Conservation (phyloP, 306 rosid genomes). For the Prunus kanzakura region DNA sequence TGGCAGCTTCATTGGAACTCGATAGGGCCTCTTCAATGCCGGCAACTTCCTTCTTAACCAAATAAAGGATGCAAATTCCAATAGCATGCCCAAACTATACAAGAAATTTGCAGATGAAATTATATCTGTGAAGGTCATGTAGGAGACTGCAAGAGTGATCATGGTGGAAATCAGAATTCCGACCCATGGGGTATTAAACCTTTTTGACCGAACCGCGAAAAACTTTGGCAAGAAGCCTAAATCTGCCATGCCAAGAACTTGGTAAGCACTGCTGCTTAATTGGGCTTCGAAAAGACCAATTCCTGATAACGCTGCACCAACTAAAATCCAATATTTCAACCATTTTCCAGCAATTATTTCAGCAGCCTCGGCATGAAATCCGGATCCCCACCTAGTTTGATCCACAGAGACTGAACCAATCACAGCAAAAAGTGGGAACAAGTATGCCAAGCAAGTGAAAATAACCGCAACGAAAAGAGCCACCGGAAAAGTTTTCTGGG, state of each 20-base stretch:
- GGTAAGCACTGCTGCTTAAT: constrained; percentile 26
- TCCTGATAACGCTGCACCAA: constrained; percentile 32
- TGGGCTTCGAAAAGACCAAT: constrained; percentile 37
- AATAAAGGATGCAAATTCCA: constrained; percentile 31
- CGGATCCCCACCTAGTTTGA: constrained; percentile 22
- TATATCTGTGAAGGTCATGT: constrained; percentile 21
- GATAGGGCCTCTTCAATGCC: constrained; percentile 17
- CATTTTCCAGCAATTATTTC: constrained; percentile 29
- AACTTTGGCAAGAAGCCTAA: constrained; percentile 30
- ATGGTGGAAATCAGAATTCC: constrained; percentile 24
- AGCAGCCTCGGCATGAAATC: constrained; percentile 38
- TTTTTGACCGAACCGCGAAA: constrained; percentile 9
- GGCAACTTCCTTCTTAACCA: constrained; percentile 36
- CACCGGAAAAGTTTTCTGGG: constrained; percentile 23
- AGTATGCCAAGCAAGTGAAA: constrained; percentile 31
- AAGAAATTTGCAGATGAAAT: constrained; percentile 35
- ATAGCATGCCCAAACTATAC: constrained; percentile 34
- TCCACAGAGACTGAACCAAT: constrained; percentile 22
- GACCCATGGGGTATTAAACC: constrained; percentile 25
- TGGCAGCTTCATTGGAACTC: constrained; percentile 22
- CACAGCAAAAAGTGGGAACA: constrained; percentile 32
- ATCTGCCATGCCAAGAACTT: constrained; percentile 33
- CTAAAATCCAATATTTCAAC: constrained; percentile 29
- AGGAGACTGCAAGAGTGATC: constrained; percentile 23
- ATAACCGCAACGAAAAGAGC: constrained; percentile 27